A percentile compares a stretch with the other conserved stretches of the same genome.
Evolutionary conservation across 345 rosid species (phyloP).

Genomic region (Leavenworthia alabamica): DNA sequence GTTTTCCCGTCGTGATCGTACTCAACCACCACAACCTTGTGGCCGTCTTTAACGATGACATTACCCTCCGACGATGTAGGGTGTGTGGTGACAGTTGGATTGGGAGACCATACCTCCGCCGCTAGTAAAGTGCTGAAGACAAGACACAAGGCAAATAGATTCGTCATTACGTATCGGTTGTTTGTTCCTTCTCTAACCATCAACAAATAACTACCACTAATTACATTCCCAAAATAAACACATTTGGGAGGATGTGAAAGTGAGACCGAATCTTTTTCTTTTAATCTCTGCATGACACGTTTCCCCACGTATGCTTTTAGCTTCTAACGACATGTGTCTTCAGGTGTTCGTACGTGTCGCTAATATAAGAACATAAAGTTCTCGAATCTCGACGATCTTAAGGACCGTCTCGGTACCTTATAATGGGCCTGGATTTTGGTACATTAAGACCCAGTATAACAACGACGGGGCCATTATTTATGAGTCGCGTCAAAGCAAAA

Average conservation of each 20-base stretch:
- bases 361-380: too few relatives aligned
- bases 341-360: too few relatives aligned
- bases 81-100: constrained; percentile 6
- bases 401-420: too few relatives aligned
- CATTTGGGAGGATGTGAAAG: background rate
- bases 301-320: constrained; percentile 9
- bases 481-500: background rate
- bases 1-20: constrained; percentile 51
- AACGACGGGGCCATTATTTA: too few relatives aligned
- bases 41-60: constrained; percentile 62
- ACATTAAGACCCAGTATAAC: too few relatives aligned
- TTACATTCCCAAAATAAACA: constrained; percentile 6
- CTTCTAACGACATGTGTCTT: background rate
- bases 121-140: constrained; percentile 43
- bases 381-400: too few relatives aligned
- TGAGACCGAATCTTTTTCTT: background rate
- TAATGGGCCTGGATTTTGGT: too few relatives aligned
- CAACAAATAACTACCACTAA: constrained; percentile 16
- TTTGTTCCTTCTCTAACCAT: background rate
- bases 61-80: constrained; percentile 19
- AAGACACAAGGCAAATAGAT: constrained; percentile 48
- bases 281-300: constrained; percentile 17
- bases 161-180: constrained; percentile 36
- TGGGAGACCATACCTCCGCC: constrained; percentile 56
- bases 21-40: constrained; percentile 58